These are phyloP conservation scores for Thermoascus crustaceus DNA, from an alignment of 2,329 filamentous ascomycete species.

Conservation along the genomic window DNA sequence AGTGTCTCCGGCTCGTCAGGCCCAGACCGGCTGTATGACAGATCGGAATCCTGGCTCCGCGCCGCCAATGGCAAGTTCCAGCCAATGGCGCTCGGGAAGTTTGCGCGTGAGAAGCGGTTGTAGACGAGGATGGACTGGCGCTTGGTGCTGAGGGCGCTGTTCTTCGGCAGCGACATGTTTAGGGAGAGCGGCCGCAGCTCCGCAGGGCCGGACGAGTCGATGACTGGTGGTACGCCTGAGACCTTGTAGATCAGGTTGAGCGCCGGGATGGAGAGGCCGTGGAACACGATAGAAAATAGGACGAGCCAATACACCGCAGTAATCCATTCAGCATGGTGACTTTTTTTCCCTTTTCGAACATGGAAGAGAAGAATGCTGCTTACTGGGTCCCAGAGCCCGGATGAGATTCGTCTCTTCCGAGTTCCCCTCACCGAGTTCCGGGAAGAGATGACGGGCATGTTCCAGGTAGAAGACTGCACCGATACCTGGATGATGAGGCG, in stretches of 20 bases:
- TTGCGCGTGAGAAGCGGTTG: slow-evolving; percentile 28
- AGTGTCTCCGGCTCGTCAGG: too few relatives aligned
- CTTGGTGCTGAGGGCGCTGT: slow-evolving; percentile 19
- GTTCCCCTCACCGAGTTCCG: slow-evolving; percentile 31
- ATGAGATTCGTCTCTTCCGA: slow-evolving; percentile 35
- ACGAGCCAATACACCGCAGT: slow-evolving; percentile 40
- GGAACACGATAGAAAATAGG: slow-evolving; percentile 32
- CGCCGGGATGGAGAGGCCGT: slow-evolving; percentile 31
- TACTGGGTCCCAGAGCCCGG: slow-evolving; percentile 32
- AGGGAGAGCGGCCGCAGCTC: slow-evolving; percentile 25
- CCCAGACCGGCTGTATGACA: too few relatives aligned
- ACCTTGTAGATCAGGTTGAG: slow-evolving; percentile 25
- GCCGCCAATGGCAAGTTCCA: too few relatives aligned
- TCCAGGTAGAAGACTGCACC: slow-evolving; percentile 40
- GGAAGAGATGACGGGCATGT: slow-evolving; percentile 38
- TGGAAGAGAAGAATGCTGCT: neutral
- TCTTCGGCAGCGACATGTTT: slow-evolving; percentile 28
- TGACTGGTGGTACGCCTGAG: slow-evolving; percentile 20
- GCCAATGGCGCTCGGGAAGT: too few relatives aligned
- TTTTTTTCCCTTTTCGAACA: too few relatives aligned
- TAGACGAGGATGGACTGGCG: slow-evolving; percentile 25
- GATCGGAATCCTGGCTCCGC: too few relatives aligned
- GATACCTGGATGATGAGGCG: slow-evolving; percentile 21
- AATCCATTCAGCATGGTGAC: too few relatives aligned
- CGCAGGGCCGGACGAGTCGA: slow-evolving; percentile 27